Base-by-base conservation (phyloP, 179 eudicot species). In the Carnegiea gigantea region DNA sequence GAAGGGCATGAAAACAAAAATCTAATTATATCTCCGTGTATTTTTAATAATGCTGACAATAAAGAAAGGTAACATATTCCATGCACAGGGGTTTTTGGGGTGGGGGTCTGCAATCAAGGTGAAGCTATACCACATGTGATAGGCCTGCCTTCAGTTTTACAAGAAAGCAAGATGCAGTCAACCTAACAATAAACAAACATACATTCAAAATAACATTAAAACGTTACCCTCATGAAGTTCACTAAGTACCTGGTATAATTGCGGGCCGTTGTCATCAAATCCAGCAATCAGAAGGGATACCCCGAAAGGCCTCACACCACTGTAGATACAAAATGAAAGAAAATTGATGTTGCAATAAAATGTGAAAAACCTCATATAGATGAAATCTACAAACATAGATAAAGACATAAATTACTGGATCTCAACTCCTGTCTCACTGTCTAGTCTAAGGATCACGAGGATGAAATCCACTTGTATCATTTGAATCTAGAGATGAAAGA, bases 251-350 rank as follows among this genome's bases (percentile, higher is more conserved):
- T 95, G 99, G 86, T 89, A 95, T 70, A 95, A 85, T 82, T 95
- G 99, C 70, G 99, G 99, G 81, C 99, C 99, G 86, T 88, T 95
- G 88, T 95, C 99, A 86, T 94, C 99, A 89, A 62, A 94, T 65
- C 99, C 99, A 85, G 99, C 99, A 86, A 95, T 93, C 85, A 95
- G 88, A 84, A 95, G 93, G 15, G 99, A 94, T 73, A 95, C 97
- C 67, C 99, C 99, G 82, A 95, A 95, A 77, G 99, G 99, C 85
- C 99, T 91, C 64, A 95, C 99, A 80, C 99, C 99, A 84, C 99
- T 95, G 84, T 53, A 40, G 44, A 40, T 40, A 40, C 44, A 40
- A 40, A 3, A 40, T 40, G 44, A 40, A 40, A 40, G 0, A 40
- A 40, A 40, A 40, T 40, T 40, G 44, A 40, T 33, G 44, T 40